Base-by-base conservation (phyloP, 1,139 yeast species). In the Scheffersomyces stambukii region DNA sequence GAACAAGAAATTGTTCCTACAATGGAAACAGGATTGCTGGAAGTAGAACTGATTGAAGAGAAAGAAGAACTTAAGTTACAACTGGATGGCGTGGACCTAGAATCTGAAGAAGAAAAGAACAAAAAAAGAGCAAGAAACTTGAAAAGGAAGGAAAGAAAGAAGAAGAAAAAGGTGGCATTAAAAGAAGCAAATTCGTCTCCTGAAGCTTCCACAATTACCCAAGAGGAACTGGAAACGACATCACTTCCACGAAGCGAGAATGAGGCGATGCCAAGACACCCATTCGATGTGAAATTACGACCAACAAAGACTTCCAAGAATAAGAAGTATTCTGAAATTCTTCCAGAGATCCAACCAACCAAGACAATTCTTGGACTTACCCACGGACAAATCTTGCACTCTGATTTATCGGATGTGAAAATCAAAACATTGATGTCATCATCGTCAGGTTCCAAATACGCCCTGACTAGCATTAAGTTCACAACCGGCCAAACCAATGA, bases 301-400 rank as follows among this genome's bases (percentile, higher is more conserved):
- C 43, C 64, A 7, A 52, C 58, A n/a, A 57, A 49, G 29, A 48
- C 49, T 12, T 36, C 50, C 12, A 42, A 52, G 9, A 60, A 54
- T 28, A 52, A 53, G 25, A 53, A 51, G 29, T 55, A 50, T 30
- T 38, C 57, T 2, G 64, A 57, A 32, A 50, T 53, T 24, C 45
- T 64, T 20, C 64, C 69, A 2, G 59, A 51, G 30, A 50, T 63
- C 16, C 51, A 41, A 21, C 64, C 70, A 2, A 54, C 49, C 24
- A 62, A 59, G 33, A 63, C 70, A 9, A 64, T 66, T 21, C 57
- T 64, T 37, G 72, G 72, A 1, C 50, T 65, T 25, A 53, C 62
- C 3, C 62, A 60, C 35, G 46, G 51, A 27, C 71, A 65, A 34
- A 59, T 65, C 15, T 46, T 58, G 31, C 52, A 50, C 23, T 50